Evolutionary conservation across 768 basidiomycete genomes (phyloP).

Genomic region (Lyophyllum atratum): DNA sequence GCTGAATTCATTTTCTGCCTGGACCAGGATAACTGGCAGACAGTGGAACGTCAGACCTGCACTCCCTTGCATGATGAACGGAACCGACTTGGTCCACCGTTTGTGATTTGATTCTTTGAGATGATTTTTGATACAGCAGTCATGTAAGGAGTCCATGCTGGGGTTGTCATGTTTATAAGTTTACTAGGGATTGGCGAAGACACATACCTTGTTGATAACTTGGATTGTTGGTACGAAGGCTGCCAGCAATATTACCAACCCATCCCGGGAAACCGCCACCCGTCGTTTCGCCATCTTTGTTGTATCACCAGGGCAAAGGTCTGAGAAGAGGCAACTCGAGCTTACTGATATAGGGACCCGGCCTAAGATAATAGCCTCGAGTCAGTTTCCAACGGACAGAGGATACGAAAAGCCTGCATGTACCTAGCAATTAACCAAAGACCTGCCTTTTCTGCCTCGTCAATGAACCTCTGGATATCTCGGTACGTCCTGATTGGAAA

Average conservation of each 20-base stretch:
- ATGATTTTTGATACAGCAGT: conserved; percentile 50
- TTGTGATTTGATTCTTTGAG: conserved; percentile 56
- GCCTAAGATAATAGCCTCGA: conserved; percentile 28
- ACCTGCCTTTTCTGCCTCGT: conserved; percentile 51
- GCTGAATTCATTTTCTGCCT: conserved; percentile 61
- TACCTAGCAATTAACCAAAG: conserved; percentile 59
- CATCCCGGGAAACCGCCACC: conserved; percentile 62
- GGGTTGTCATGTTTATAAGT: not conserved
- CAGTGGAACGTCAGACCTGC: not conserved
- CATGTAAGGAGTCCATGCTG: conserved; percentile 60
- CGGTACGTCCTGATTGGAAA: conserved; percentile 52
- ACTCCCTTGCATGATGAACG: not conserved
- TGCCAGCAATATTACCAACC: conserved; percentile 55
- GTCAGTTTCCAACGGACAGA: too few relatives aligned
- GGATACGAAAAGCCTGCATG: not conserved
- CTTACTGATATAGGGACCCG: conserved; percentile 56
- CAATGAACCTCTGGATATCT: conserved; percentile 53
- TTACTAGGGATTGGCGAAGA: not conserved
- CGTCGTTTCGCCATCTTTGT: conserved; percentile 50
- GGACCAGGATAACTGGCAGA: conserved; percentile 43
- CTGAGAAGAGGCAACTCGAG: not conserved
- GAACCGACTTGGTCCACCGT: conserved; percentile 56
- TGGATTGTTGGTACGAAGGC: conserved; percentile 49
- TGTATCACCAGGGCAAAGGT: not conserved
- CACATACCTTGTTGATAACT: conserved; percentile 43